These are phyloP conservation scores for Pythium diclinum DNA, from an alignment of 352 stramenopile species.

Conservation along the genomic window DNA sequence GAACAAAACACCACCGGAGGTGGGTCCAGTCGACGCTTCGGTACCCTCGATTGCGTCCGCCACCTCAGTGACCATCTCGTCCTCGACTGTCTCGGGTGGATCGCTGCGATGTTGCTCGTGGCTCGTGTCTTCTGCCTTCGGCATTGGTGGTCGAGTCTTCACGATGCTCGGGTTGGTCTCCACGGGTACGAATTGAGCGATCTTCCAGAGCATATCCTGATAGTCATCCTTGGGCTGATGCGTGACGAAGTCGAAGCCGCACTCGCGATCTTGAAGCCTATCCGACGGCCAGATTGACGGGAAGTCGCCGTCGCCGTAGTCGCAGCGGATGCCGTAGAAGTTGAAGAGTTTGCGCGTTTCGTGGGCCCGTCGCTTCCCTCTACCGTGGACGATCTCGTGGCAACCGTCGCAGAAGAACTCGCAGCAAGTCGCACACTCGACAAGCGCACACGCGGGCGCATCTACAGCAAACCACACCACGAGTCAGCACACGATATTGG, in stretches of 20 bases:
- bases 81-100: neutral
- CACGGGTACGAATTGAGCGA: slow-evolving; percentile 55
- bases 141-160: slow-evolving; percentile 12
- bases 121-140: neutral
- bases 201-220: slow-evolving; percentile 60
- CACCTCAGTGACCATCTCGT: neutral
- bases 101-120: neutral
- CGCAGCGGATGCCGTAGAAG: slow-evolving; percentile 88
- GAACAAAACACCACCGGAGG: slow-evolving; percentile 25
- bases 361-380: slow-evolving; percentile 75
- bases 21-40: neutral
- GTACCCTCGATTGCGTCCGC: neutral
- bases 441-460: slow-evolving; percentile 37
- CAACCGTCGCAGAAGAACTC: slow-evolving; percentile 92
- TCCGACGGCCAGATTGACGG: slow-evolving; percentile 89
- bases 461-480: slow-evolving; percentile 29
- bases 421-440: slow-evolving; percentile 87
- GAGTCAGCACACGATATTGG: neutral
- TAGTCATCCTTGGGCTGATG: slow-evolving; percentile 56
- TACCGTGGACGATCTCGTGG: slow-evolving; percentile 77
- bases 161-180: slow-evolving; percentile 33
- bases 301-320: slow-evolving; percentile 90
- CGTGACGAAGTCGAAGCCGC: slow-evolving; percentile 66
- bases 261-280: slow-evolving; percentile 68
- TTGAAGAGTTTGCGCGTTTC: slow-evolving; percentile 85